phyloP scores from a whole-genome alignment of 495 filamentous ascomycete genomes.

The Sabuloglossum arenarium region DNA sequence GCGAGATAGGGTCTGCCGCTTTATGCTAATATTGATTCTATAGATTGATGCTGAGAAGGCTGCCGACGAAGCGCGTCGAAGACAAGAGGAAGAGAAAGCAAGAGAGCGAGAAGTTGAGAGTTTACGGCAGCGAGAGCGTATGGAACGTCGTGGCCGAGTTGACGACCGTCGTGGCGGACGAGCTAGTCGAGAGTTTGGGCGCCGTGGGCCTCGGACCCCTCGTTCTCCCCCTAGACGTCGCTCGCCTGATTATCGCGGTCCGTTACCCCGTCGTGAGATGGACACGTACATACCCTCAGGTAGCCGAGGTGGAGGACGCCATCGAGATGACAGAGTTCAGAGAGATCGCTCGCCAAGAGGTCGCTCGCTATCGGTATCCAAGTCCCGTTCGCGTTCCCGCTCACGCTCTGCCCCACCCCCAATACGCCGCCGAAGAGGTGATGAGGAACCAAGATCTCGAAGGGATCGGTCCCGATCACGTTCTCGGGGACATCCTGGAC shows the following conservation, averaged over 20 bases:
- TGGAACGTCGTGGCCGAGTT: conserved; percentile 43
- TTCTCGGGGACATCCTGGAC: conserved; percentile 19
- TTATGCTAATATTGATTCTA: background rate
- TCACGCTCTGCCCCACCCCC: conserved; percentile 9
- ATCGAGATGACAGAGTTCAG: background rate
- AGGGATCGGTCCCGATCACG: conserved; percentile 13
- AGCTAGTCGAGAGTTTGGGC: conserved; percentile 25
- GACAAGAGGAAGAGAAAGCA: conserved; percentile 41
- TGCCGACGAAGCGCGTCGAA: conserved; percentile 48
- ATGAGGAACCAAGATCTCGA: conserved; percentile 2
- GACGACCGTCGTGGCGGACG: conserved; percentile 29
- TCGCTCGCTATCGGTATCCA: conserved; percentile 5
- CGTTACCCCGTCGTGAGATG: conserved; percentile 28
- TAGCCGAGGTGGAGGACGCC: conserved; percentile 4
- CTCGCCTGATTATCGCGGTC: conserved; percentile 29
- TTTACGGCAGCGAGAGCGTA: conserved; percentile 51
- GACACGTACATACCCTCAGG: conserved; percentile 36
- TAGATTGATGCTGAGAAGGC: conserved; percentile 71
- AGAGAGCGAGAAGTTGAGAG: conserved; percentile 40
- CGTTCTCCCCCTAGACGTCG: conserved; percentile 37
- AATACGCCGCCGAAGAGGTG: background rate
- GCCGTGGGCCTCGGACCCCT: conserved; percentile 19
- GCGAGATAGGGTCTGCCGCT: background rate
- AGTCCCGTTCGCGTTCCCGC: conserved; percentile 6
- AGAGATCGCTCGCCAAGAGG: background rate